Percentiles rank a stretch among this genome's conserved stretches.
phyloP scores from a whole-genome alignment of 805 yeast species.

The Ogataea siamensis region DNA sequence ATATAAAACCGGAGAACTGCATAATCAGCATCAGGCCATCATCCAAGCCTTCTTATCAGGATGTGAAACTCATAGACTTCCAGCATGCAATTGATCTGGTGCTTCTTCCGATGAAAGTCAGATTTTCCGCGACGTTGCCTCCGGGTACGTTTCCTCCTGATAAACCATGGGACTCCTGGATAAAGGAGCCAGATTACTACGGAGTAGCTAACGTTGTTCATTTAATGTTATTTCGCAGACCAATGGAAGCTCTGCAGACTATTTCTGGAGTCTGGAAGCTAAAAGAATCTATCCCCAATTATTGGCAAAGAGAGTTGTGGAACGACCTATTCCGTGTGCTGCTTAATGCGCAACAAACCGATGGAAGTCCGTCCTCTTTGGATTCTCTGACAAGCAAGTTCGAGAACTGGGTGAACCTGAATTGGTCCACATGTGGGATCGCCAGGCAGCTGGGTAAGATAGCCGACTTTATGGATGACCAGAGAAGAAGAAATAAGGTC shows the following conservation, averaged over 20 bases:
- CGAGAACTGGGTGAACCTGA: constrained; percentile 18
- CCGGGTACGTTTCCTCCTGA: constrained; percentile 68
- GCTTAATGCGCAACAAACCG: constrained; percentile 48
- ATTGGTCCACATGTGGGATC: constrained; percentile 13
- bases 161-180: constrained; percentile 61
- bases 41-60: constrained; percentile 19
- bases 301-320: constrained; percentile 80
- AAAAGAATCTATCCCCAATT: constrained; percentile 54
- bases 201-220: constrained; percentile 79
- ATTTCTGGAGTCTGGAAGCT: constrained; percentile 32
- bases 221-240: constrained; percentile 66
- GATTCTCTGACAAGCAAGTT: constrained; percentile 7
- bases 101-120: constrained; percentile 47
- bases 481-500: constrained; percentile 11
- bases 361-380: constrained; percentile 1
- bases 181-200: constrained; percentile 76
- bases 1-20: constrained; percentile 81
- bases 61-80: constrained; percentile 61
- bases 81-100: constrained; percentile 76
- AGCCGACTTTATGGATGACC: constrained; percentile 11
- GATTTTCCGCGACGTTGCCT: constrained; percentile 59
- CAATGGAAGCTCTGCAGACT: constrained; percentile 41
- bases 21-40: constrained; percentile 47
- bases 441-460: constrained; percentile 12
- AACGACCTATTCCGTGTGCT: constrained; percentile 56